Base-by-base conservation (phyloP, 306 rosid genomes). In the Lathyrus sativus region DNA sequence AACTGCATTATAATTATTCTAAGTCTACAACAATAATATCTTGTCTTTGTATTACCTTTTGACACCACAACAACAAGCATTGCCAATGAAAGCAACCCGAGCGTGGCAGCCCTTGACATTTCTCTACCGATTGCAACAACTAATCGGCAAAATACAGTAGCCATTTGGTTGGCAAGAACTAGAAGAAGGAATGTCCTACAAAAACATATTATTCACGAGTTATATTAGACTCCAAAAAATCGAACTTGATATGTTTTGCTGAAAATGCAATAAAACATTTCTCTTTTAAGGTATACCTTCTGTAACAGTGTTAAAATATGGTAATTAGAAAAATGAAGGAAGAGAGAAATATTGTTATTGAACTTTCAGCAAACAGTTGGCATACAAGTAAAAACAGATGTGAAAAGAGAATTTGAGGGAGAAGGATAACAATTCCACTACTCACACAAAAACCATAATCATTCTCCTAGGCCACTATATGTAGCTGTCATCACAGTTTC, bases 51-150 rank as follows among this genome's bases (percentile, higher is more conserved):
- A 6, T 14, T 46, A 46, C 53, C 53, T 46, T 46, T 14, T 7
- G 53, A 46, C 53, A 46, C 53, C 11, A 15, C 22, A 15, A 46
- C 22, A 15, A 14, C 4, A 46, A 46, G 53, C 24, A 46, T 46
- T 46, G 22, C 53, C 22, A 46, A 14, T 14, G 53, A 46, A 46
- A 46, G 8, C 1, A 19, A 14, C 18, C 22, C 22, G 15, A 46
- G 22, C 6, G 22, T 29, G 4, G 4, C 11, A 7, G 86, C 84
- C 26, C 53, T 64, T 10, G 76, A 71, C 77, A 82, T 14, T 35
- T 78, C 79, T 56, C 86, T 79, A 51, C 86, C 75, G 39, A 85
- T 43, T 74, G 84, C 81, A 70, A 58, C 86, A 33, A 82, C 55
- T 14, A 79, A 71, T 51, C 82, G 80, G 63, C 68, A 76, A 55